A percentile compares a stretch with the other conserved stretches of the same genome.
Conservation (phyloP, 257 asterid genomes). For the Nicotiana sylvestris region DNA sequence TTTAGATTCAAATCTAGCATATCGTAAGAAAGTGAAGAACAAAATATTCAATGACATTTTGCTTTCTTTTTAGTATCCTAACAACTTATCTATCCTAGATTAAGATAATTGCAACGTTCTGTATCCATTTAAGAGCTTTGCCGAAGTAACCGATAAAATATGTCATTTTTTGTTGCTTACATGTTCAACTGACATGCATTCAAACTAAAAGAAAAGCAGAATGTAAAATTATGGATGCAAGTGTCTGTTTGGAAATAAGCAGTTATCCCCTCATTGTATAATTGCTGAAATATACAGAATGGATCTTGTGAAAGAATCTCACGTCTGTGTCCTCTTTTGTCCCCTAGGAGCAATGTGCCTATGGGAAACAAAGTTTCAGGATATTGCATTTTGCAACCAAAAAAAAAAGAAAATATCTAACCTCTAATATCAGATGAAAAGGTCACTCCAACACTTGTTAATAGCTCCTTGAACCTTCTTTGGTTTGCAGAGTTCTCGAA, state of each 20-base stretch:
- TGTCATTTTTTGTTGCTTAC: background rate
- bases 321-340: background rate
- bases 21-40: conserved; percentile 3
- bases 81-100: background rate
- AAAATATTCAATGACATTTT: background rate
- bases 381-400: background rate
- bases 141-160: background rate
- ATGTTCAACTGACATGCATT: background rate
- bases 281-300: conserved; percentile 1
- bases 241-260: background rate
- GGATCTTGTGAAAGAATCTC: conserved; percentile 5
- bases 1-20: background rate
- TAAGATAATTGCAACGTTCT: background rate
- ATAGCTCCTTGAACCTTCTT: conserved; percentile 62
- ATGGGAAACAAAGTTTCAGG: background rate
- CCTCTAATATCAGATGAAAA: conserved; percentile 47
- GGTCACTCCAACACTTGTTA: conserved; percentile 63
- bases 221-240: background rate
- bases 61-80: background rate
- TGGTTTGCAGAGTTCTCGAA: conserved; percentile 59
- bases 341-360: background rate
- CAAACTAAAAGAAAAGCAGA: background rate
- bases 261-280: background rate
- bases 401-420: conserved; percentile 1
- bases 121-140: background rate